phyloP scores from a whole-genome alignment of 345 rosid genomes.

The Noccaea bulbosa region DNA sequence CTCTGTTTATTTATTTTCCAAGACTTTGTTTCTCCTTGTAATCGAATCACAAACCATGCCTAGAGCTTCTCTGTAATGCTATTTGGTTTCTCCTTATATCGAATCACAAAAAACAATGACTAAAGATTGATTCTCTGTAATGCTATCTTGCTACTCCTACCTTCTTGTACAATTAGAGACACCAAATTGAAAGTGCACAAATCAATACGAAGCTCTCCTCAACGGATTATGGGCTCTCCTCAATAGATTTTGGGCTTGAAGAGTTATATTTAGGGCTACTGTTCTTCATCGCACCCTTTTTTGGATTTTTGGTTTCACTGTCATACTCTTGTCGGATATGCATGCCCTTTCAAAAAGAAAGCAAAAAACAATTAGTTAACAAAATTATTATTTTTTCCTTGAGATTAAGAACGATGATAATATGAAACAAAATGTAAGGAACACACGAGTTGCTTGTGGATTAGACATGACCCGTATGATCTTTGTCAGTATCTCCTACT shows the following conservation, averaged over 20 bases:
- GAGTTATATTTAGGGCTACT: constrained; percentile 13
- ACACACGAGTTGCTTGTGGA: constrained; percentile 51
- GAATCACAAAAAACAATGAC: not conserved
- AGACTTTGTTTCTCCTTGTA: constrained; percentile 3
- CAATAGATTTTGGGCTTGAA: constrained; percentile 21
- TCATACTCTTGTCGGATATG: constrained; percentile 33
- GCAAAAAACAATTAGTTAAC: not conserved
- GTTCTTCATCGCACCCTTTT: not conserved
- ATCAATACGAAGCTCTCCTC: not conserved
- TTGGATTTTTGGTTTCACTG: not conserved
- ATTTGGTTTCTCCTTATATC: constrained; percentile 21
- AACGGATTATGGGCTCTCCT: not conserved
- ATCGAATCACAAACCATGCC: not conserved
- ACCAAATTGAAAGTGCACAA: constrained; percentile 4
- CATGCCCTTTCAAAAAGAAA: not conserved
- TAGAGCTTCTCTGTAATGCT: constrained; percentile 27
- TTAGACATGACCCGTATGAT: constrained; percentile 39
- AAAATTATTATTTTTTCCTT: not conserved
- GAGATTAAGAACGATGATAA: constrained; percentile 42
- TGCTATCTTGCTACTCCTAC: constrained; percentile 48
- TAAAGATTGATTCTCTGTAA: constrained; percentile 25
- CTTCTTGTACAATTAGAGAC: constrained; percentile 5
- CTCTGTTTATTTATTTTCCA: constrained; percentile 12
- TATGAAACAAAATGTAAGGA: constrained; percentile 35
- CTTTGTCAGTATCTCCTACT: constrained; percentile 43